Base-by-base conservation (phyloP, 2,329 filamentous ascomycete genomes). In the Cladosporium phlei region DNA sequence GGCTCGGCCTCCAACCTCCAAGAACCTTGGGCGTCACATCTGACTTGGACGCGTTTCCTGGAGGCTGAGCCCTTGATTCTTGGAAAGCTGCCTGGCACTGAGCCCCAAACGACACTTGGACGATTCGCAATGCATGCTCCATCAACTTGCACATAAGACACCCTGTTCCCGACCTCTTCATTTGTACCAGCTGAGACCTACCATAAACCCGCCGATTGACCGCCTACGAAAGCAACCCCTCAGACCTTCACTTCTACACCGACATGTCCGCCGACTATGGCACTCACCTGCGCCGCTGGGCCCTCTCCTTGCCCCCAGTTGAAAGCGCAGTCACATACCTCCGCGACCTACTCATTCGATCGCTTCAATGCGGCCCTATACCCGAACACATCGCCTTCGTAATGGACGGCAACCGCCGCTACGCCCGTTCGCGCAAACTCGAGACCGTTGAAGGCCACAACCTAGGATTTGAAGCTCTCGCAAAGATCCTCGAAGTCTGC, bases 341-440 rank as follows among this genome's bases (percentile, higher is more conserved):
- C 16, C 82, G 88, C 53, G 87, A 95, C 65, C 73, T 95, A 40
- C 76, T 97, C 52, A 93, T 98, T 57, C 88, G 88, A 46, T 86
- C 90, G 39, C 71, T 97, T 45, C 84, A 84, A 62, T 91, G 96
- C 68, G 93, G 93, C 0, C 88, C 89, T 2, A 85, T 98, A 46
- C 93, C 93, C 8, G 83, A 88, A 61, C 93, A 98, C 79, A 81
- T 98, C 51, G 93, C 93, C n/a, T 98, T 98, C 63, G 91, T 96
- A 58, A 98, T 98, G 93, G 93, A 98, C 66, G 93, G 93, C 47
- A 98, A 98, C 69, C 76, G 93, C 60, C 85, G 93, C 35, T 98
- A 94, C 71, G 93, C 93, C 11, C 79, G 87, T 52, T 86, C 78
- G 53, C 88, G 93, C 70, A 83, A 91, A 54, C 95, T 98, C 65